These are phyloP conservation scores for Apophysomyces ossiformis DNA, from an alignment of 371 early-diverging fungal genomes.

Conservation along the genomic window DNA sequence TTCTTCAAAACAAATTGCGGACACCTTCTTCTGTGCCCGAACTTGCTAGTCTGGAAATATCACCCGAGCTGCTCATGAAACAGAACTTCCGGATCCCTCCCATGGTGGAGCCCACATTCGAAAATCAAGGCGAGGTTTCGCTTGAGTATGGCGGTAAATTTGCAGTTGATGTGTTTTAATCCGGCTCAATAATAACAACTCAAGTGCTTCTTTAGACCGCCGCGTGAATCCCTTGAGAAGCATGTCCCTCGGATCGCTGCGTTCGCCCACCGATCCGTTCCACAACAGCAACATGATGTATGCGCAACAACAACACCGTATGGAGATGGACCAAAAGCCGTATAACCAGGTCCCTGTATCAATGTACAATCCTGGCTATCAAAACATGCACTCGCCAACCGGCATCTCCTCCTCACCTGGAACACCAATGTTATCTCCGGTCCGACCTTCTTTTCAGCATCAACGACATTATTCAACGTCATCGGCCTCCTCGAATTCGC, in stretches of 20 bases:
- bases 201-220: slow-evolving; percentile 12
- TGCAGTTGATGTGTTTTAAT: slow-evolving; percentile 4
- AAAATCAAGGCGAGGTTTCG: slow-evolving; percentile 22
- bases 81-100: slow-evolving; percentile 69
- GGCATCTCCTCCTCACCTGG: slow-evolving; percentile 45
- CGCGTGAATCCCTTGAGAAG: slow-evolving; percentile 40
- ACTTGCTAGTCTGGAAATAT: slow-evolving; percentile 60
- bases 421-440: slow-evolving; percentile 48
- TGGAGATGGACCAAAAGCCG: slow-evolving; percentile 30
- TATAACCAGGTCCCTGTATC: slow-evolving; percentile 4
- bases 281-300: slow-evolving; percentile 23
- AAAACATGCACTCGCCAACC: slow-evolving; percentile 40
- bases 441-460: slow-evolving; percentile 33
- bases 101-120: slow-evolving; percentile 48
- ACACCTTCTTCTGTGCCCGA: slow-evolving; percentile 66
- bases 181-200: not conserved
- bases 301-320: slow-evolving; percentile 25
- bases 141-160: slow-evolving; percentile 11
- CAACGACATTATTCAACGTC: slow-evolving; percentile 30
- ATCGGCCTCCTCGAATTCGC: slow-evolving; percentile 19
- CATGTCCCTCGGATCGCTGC: slow-evolving; percentile 49
- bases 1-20: slow-evolving; percentile 57
- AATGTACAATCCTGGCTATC: slow-evolving; percentile 30
- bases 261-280: slow-evolving; percentile 19
- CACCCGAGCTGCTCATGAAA: slow-evolving; percentile 61